phyloP scores from a whole-genome alignment of 495 filamentous ascomycete species.

The Hypoxylon cercidicola region DNA sequence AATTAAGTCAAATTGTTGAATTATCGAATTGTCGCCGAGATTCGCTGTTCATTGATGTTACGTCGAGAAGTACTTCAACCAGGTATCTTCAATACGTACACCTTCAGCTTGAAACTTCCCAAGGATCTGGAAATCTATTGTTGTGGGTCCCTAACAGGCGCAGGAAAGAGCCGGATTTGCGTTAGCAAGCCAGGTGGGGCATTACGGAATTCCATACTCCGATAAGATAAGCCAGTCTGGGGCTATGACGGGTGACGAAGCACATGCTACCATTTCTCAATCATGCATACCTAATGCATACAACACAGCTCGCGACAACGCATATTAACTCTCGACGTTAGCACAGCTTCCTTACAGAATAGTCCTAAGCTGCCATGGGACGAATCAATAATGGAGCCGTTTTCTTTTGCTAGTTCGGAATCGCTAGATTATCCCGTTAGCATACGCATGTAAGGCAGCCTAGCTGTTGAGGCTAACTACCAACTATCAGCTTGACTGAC shows the following conservation, averaged over 20 bases:
- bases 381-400: conserved; percentile 79
- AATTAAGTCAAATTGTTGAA: too few species aligned
- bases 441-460: conserved; percentile 76
- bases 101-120: neutral
- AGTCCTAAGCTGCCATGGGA: conserved; percentile 16
- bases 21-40: too few species aligned
- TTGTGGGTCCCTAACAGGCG: conserved; percentile 1
- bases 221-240: conserved; percentile 1
- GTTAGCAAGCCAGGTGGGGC: neutral
- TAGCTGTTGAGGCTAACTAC: conserved; percentile 3
- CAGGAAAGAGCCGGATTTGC: too few species aligned
- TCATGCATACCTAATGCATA: neutral
- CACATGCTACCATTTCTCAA: neutral
- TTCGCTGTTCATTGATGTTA: too few species aligned
- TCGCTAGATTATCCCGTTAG: conserved; percentile 79
- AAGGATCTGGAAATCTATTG: conserved; percentile 18
- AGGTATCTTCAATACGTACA: too few species aligned
- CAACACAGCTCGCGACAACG: conserved; percentile 1
- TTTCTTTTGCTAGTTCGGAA: conserved; percentile 90
- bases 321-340: neutral
- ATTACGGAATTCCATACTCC: too few species aligned
- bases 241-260: neutral
- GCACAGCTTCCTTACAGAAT: neutral
- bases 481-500: conserved; percentile 17
- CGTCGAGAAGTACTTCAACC: too few species aligned